A percentile compares a stretch with the other conserved stretches of the same genome.
Conservation (phyloP, 1,139 yeast species). For the Candida sojae region DNA sequence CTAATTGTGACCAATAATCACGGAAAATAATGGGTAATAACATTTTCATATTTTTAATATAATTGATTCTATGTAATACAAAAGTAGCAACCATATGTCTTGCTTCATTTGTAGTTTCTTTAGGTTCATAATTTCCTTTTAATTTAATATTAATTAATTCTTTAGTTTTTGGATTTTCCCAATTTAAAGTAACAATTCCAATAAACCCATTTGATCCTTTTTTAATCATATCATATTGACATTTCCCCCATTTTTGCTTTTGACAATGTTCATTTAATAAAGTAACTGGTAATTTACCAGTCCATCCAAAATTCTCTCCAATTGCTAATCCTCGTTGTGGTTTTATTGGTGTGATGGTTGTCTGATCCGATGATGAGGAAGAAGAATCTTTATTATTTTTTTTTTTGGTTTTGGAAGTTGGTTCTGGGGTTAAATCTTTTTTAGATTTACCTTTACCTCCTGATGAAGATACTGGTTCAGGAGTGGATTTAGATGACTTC, state of each 20-base stretch:
- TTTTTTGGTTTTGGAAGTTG: constrained; percentile 9
- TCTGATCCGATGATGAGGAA: not conserved
- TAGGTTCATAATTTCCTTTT: constrained; percentile 69
- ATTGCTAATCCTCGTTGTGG: constrained; percentile 47
- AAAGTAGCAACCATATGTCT: constrained; percentile 89
- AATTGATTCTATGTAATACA: constrained; percentile 77
- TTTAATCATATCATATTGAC: constrained; percentile 68
- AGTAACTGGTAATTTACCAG: constrained; percentile 91
- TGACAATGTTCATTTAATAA: constrained; percentile 86
- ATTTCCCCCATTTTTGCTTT: constrained; percentile 87
- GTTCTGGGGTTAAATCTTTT: constrained; percentile 1
- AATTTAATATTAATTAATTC: constrained; percentile 61
- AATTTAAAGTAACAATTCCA: constrained; percentile 62
- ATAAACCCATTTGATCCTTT: constrained; percentile 50
- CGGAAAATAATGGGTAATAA: constrained; percentile 83
- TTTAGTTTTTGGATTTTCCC: constrained; percentile 80
- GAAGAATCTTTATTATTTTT: constrained; percentile 6
- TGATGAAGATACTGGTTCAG: not conserved
- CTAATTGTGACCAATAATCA: constrained; percentile 74
- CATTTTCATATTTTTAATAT: constrained; percentile 81
- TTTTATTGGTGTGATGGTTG: constrained; percentile 17
- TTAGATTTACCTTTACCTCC: not conserved
- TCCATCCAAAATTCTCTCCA: constrained; percentile 69
- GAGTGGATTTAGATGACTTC: not conserved
- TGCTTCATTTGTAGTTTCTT: constrained; percentile 84